Evolutionary conservation across 2,329 filamentous ascomycete genomes (phyloP), one percentile per base, ranked within the genome.

Genomic region (Arthrobotrys musiformis): DNA sequence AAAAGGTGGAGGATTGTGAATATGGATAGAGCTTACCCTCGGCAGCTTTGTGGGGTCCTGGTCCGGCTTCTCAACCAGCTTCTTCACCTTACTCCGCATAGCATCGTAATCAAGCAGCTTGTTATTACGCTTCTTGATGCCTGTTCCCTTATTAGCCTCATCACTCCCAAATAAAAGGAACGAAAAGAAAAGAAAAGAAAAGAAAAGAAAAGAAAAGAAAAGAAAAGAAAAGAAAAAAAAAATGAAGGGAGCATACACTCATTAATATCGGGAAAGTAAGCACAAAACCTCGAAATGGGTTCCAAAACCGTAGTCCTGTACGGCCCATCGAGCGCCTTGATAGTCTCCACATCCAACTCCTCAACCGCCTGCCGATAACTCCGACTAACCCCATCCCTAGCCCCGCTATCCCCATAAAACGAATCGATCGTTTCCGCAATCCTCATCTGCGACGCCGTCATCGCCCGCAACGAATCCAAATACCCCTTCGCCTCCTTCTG

Each of bases 341-440:
- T 97, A 0, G 95, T 99, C 84, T 99, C 96, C 64, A 95, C 92
- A 83, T 99, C 96, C 58, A 99, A 88, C 83, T 99, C 95, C 83
- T 97, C 95, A 19, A 99, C 96, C 7, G 95, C 95, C 84, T 98
- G 94, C 85, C 98, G 99, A 86, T 99, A 99, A 83, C 93, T 97
- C 83, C 94, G 89, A 84, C 92, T 96, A 74, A 99, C 95, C 69
- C 95, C 95, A 83, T 99, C 96, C 82, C 90, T 93, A 61, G 95
- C 93, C 62, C 96, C 96, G 0, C 94, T 91, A 83, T 99, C 95
- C 69, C 95, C 95, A 85, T 99, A 99, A 85, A 99, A 99, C 44
- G 95, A 95, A 85, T 99, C 95, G 84, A 99, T 99, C 19, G 95
- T 99, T 85, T 99, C 95, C 79, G 95, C 95, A 84, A 99, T 98